Evolutionary conservation across 2,329 filamentous ascomycete genomes (phyloP), one percentile per base, ranked within the genome.

Genomic region (Sporothrix brunneoviolacea): DNA sequence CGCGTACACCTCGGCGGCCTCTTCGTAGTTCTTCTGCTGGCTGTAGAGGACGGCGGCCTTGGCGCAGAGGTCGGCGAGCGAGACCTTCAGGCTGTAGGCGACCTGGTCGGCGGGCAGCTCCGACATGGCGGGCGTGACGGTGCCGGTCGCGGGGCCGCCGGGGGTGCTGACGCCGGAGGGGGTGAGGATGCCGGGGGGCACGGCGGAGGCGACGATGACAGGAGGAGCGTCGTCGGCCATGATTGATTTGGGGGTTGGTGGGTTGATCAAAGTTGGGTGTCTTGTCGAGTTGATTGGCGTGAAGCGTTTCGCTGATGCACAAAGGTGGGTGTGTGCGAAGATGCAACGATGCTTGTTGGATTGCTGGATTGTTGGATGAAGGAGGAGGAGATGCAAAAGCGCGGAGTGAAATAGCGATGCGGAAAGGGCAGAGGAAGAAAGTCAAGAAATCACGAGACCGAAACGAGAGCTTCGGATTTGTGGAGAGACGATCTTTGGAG

Each of bases 1-100:
- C 38, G 90, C 91, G 71, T 91, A 97, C 56, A 91, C 74, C 63
- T 97, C 91, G 51, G 89, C 82, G 9, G 93, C 90, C 43, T 84
- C 83, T 48, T 86, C 80, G 68, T 90, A 95, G 50, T 57, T 55
- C 66, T 94, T 87, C 71, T 91, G 95, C 64, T 91, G 84, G 19
- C 85, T 84, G 70, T 95, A 97, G 60, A 95, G 82, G 16, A 89
- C 82, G 18, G 87, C 84, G 36, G 88, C 93, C 64, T 86, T 85
- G 54, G 86, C 85, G 62, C 81, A 84, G 57, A 96, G 77, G 64
- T 94, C 85, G 55, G 84, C 81, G 40, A 95, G 77, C 35, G 82
- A 83, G 53, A 85, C 80, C 64, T 76, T 81, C 44, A 68, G 65
- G 54, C 61, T 64, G 50, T 61, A 54, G 18, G 58, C 56, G 39